Evolutionary conservation across 768 basidiomycete genomes (phyloP).

Genomic region (Dendrothele bispora): DNA sequence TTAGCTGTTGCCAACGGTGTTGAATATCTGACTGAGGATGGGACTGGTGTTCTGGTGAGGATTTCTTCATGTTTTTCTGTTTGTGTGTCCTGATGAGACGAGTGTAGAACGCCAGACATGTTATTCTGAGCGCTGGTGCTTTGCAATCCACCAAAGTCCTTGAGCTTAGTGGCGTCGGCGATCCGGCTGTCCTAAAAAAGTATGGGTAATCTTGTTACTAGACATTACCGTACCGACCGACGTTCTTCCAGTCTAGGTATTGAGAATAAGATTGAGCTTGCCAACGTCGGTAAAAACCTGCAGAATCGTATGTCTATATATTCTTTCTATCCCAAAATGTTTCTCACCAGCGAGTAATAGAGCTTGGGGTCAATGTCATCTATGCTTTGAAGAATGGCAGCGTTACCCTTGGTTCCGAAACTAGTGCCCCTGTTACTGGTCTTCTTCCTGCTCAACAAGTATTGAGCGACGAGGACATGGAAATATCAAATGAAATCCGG

Average conservation of each 20-base stretch:
- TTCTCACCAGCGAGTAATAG: not conserved
- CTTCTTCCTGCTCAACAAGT: not conserved
- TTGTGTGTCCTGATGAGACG: not conserved
- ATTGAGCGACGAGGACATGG: not conserved
- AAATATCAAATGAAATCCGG: not conserved
- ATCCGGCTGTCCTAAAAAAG: conserved; percentile 6
- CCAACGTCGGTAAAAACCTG: conserved; percentile 12
- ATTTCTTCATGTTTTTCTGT: not conserved
- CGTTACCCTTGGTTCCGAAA: not conserved
- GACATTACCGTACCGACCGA: not conserved
- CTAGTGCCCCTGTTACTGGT: not conserved
- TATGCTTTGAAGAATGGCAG: conserved; percentile 11
- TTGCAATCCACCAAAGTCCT: conserved; percentile 11
- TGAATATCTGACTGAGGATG: conserved; percentile 8
- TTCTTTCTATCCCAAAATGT: not conserved
- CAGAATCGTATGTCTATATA: conserved; percentile 8
- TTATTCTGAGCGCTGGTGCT: conserved; percentile 10
- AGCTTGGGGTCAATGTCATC: conserved; percentile 6
- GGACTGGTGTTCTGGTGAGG: not conserved
- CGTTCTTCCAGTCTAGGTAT: conserved; percentile 4
- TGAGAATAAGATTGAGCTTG: conserved; percentile 4
- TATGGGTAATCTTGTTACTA: not conserved
- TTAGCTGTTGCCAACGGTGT: conserved; percentile 9
- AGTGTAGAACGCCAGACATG: conserved; percentile 7
- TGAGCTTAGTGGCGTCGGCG: conserved; percentile 13